phyloP scores from a whole-genome alignment of 2,329 filamentous ascomycete genomes.

The Fusarium heterosporum region DNA sequence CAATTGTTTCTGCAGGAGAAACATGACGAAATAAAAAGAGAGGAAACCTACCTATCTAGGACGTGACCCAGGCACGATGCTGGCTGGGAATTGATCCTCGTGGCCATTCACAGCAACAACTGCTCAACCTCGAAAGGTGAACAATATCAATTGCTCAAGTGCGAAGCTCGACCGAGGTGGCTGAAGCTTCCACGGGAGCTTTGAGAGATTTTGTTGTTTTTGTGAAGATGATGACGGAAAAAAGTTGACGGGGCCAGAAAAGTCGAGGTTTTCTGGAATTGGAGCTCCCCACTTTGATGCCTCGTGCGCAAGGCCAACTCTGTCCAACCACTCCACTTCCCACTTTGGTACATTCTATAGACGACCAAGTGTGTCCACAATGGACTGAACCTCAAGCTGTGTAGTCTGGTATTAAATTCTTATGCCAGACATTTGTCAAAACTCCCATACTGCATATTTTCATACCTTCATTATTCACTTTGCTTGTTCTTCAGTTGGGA shows the following conservation, averaged over 20 bases:
- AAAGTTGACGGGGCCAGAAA: slow-evolving; percentile 25
- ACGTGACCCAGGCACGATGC: slow-evolving; percentile 47
- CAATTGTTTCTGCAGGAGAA: background rate
- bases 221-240: slow-evolving; percentile 35
- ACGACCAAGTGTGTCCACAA: background rate
- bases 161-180: slow-evolving; percentile 32
- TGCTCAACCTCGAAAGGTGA: slow-evolving; percentile 34
- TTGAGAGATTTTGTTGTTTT: slow-evolving; percentile 22
- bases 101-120: slow-evolving; percentile 45
- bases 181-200: slow-evolving; percentile 22
- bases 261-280: slow-evolving; percentile 44
- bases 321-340: background rate
- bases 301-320: slow-evolving; percentile 47
- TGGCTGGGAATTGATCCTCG: slow-evolving; percentile 41
- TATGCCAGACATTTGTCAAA: too few species aligned
- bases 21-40: background rate
- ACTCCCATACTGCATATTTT: background rate
- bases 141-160: slow-evolving; percentile 36
- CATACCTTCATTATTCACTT: background rate
- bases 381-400: background rate
- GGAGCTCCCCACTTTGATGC: slow-evolving; percentile 49
- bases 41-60: slow-evolving; percentile 48
- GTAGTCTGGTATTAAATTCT: too few species aligned
- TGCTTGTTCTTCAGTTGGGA: background rate
- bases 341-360: slow-evolving; percentile 6